Conservation (phyloP, 2,329 filamentous ascomycete genomes). For the Venturia effusa region DNA sequence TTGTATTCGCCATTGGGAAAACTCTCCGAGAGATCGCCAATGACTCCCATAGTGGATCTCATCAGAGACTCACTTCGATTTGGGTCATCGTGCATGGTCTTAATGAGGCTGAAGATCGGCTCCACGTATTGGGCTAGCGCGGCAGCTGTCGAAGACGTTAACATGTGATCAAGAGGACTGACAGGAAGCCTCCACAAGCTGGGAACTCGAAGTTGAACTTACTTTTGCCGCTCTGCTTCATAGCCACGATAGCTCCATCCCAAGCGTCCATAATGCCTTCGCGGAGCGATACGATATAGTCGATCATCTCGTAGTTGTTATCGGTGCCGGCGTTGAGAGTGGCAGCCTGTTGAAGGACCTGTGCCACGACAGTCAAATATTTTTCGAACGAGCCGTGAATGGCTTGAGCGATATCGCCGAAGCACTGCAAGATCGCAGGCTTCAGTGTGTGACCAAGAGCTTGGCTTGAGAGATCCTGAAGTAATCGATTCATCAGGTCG, state of each 20-base stretch:
- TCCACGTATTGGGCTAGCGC: conserved; percentile 67
- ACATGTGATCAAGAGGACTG: not conserved
- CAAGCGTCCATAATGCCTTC: conserved; percentile 99
- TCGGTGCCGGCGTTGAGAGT: conserved; percentile 69
- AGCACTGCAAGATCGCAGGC: conserved; percentile 94
- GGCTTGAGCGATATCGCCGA: conserved; percentile 92
- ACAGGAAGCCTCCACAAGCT: too few relatives aligned
- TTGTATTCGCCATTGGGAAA: conserved; percentile 85
- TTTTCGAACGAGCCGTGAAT: conserved; percentile 88
- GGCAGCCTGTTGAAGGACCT: conserved; percentile 87
- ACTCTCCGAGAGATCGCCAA: conserved; percentile 88
- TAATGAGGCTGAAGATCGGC: conserved; percentile 78
- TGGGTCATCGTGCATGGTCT: conserved; percentile 65
- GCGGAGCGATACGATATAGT: conserved; percentile 87
- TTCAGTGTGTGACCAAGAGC: conserved; percentile 93
- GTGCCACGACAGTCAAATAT: conserved; percentile 83
- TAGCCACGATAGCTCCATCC: conserved; percentile 90
- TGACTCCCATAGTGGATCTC: conserved; percentile 91
- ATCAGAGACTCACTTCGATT: conserved; percentile 88
- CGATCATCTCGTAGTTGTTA: conserved; percentile 86
- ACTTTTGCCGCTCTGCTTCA: conserved; percentile 67
- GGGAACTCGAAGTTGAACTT: not conserved
- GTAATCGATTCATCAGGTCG: conserved; percentile 93
- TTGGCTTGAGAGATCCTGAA: conserved; percentile 81
- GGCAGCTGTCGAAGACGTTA: conserved; percentile 27